Conservation (phyloP, 179 eudicot genomes). For the Silene vulgaris region DNA sequence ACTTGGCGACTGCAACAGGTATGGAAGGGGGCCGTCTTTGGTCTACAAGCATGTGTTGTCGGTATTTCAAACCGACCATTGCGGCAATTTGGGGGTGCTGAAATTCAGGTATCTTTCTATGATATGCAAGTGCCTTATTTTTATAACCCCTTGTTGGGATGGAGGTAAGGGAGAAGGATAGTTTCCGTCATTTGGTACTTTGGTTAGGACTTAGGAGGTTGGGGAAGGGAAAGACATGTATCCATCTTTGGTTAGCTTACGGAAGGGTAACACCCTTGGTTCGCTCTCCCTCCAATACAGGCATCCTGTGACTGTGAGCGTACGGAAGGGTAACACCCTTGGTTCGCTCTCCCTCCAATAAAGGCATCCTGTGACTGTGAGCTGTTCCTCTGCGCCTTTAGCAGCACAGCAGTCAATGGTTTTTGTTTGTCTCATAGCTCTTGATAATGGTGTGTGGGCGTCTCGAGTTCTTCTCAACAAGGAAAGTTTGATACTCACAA, state of each 20-base stretch:
- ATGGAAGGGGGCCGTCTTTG: slow-evolving; percentile 93
- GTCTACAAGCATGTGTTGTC: slow-evolving; percentile 52
- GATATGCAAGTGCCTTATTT: neutral
- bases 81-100: slow-evolving; percentile 81
- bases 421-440: slow-evolving; percentile 75
- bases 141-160: no score
- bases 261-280: no score
- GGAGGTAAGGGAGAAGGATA: no score
- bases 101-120: slow-evolving; percentile 63
- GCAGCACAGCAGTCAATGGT: slow-evolving; percentile 53
- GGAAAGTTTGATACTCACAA: slow-evolving; percentile 81
- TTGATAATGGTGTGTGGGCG: slow-evolving; percentile 84
- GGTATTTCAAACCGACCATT: slow-evolving; percentile 76
- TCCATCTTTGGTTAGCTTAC: no score
- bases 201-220: no score
- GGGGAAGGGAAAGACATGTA: no score
- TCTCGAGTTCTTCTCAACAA: slow-evolving; percentile 81
- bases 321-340: no score
- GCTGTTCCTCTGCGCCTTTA: slow-evolving; percentile 28
- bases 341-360: no score
- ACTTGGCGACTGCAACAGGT: slow-evolving; percentile 43
- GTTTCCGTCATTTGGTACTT: no score
- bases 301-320: no score
- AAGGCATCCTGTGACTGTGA: no score
- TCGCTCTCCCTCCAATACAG: no score